These are phyloP conservation scores for Thalassiosira exigua DNA, from an alignment of 352 stramenopile genomes.

Conservation along the genomic window DNA sequence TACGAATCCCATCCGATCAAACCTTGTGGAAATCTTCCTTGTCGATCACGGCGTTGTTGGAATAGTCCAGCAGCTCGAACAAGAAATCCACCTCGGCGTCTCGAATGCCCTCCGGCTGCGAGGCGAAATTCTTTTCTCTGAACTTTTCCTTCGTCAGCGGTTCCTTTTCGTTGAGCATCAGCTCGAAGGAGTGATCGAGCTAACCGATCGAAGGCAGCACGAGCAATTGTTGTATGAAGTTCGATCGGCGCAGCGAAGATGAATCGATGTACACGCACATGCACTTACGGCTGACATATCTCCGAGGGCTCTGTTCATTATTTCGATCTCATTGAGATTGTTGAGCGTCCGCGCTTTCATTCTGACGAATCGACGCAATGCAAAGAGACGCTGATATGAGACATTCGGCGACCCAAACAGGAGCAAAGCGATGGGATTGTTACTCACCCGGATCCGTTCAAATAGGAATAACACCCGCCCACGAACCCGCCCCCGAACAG, in stretches of 20 bases:
- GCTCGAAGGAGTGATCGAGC: conserved; percentile 60
- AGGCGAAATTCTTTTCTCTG: conserved; percentile 45
- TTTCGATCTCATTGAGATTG: conserved; percentile 76
- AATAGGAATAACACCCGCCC: conserved; percentile 57
- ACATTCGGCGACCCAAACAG: too few species aligned
- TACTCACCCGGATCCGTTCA: conserved; percentile 49
- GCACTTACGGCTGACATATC: conserved; percentile 74
- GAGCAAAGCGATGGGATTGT: too few species aligned
- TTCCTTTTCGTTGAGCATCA: conserved; percentile 53
- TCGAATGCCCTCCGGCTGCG: conserved; percentile 51
- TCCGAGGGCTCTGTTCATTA: conserved; percentile 69
- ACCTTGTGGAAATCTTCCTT: conserved; percentile 64
- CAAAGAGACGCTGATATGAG: too few species aligned
- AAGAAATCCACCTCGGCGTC: conserved; percentile 79
- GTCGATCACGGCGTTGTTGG: conserved; percentile 66
- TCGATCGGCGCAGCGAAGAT: background rate
- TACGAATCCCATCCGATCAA: too few species aligned
- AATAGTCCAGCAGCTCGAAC: conserved; percentile 81
- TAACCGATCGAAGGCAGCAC: conserved; percentile 22
- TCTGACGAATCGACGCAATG: too few species aligned
- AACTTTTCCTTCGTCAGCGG: conserved; percentile 68
- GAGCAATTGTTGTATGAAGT: conserved; percentile 10
- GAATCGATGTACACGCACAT: conserved; percentile 2
- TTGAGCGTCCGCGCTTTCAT: conserved; percentile 63
- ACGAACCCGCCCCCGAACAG: conserved; percentile 51